These are phyloP conservation scores for Neurospora tetrasperma DNA, from an alignment of 495 filamentous ascomycete species.

Conservation along the genomic window DNA sequence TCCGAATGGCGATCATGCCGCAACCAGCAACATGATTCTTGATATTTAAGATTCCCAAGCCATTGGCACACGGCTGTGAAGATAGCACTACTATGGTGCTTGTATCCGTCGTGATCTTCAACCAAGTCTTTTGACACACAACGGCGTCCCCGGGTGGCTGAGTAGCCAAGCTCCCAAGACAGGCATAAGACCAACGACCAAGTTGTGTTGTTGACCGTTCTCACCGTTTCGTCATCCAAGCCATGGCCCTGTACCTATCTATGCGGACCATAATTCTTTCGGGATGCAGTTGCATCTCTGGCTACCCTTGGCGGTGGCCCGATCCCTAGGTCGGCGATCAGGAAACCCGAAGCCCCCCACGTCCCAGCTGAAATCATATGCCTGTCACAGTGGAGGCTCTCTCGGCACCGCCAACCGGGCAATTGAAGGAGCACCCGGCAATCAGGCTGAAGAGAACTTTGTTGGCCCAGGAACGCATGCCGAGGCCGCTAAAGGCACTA, in stretches of 20 bases:
- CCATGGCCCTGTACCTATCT: neutral
- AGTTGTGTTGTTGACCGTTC: neutral
- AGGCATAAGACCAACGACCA: neutral
- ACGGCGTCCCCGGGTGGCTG: neutral
- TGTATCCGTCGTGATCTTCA: neutral
- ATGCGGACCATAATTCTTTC: neutral
- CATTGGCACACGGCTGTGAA: neutral
- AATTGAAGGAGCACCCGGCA: neutral
- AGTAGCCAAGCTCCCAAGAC: neutral
- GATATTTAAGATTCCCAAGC: neutral
- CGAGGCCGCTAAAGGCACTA: neutral
- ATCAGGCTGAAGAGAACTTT: neutral
- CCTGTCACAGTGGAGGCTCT: neutral
- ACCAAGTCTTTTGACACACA: neutral
- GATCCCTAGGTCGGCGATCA: neutral
- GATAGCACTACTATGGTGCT: neutral
- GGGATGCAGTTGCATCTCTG: neutral
- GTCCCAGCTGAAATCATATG: neutral
- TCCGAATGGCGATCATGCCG: neutral
- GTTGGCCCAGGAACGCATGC: neutral
- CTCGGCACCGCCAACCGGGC: neutral
- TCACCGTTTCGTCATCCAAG: neutral
- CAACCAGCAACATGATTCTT: neutral
- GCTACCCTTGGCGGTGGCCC: neutral
- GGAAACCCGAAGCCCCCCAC: neutral